phyloP scores from a whole-genome alignment of 106 monocot genomes.

The Amphibolis antarctica region DNA sequence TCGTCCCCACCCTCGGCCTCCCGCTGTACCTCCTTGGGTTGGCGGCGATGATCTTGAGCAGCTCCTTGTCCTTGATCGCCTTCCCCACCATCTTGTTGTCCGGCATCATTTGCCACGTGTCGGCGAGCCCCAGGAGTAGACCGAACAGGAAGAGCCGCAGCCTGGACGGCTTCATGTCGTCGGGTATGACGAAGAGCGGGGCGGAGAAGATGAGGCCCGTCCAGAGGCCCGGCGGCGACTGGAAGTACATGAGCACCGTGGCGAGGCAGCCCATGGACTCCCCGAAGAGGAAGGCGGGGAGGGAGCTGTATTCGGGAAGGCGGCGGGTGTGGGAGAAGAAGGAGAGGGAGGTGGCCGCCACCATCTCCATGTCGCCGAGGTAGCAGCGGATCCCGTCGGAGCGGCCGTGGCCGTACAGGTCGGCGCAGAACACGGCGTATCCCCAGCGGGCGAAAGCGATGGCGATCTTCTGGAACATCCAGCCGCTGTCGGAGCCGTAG shows the following conservation, averaged over 20 bases:
- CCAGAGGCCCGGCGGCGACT: constrained; percentile 46
- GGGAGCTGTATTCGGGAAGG: constrained; percentile 2
- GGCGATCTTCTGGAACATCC: constrained; percentile 96
- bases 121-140: constrained; percentile 71
- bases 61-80: constrained; percentile 59
- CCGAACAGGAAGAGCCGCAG: constrained; percentile 62
- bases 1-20: constrained; percentile 69
- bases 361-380: constrained; percentile 54
- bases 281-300: constrained; percentile 91
- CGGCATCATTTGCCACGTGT: constrained; percentile 88
- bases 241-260: constrained; percentile 63
- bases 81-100: constrained; percentile 88
- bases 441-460: constrained; percentile 79
- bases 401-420: constrained; percentile 90
- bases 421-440: constrained; percentile 90
- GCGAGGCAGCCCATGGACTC: constrained; percentile 84
- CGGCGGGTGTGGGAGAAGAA: constrained; percentile 69
- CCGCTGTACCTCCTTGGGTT: constrained; percentile 81
- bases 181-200: constrained; percentile 76
- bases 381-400: constrained; percentile 76
- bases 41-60: constrained; percentile 55
- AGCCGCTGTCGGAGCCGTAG: constrained; percentile 83
- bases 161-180: constrained; percentile 82
- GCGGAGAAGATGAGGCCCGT: constrained; percentile 88
- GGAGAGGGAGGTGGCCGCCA: constrained; percentile 64